Evolutionary conservation across 768 basidiomycete genomes (phyloP).

Genomic region (Russula earlei): DNA sequence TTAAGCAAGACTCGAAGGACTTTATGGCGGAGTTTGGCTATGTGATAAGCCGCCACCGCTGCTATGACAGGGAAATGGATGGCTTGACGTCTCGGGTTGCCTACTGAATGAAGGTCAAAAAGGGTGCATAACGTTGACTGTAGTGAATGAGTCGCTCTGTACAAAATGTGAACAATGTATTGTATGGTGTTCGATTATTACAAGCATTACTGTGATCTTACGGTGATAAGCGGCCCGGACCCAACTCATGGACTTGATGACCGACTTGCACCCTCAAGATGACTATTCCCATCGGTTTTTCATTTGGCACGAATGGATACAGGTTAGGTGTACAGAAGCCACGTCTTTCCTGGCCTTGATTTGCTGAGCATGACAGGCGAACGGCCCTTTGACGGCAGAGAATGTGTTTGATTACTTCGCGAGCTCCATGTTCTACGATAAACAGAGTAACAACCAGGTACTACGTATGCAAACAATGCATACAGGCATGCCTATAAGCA

Average conservation of each 20-base stretch:
- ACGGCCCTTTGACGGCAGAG: slow-evolving; percentile 65
- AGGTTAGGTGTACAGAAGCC: slow-evolving; percentile 34
- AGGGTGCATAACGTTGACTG: too few relatives aligned
- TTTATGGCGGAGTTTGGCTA: slow-evolving; percentile 51
- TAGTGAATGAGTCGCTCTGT: too few relatives aligned
- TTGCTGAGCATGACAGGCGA: slow-evolving; percentile 37
- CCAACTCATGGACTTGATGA: slow-evolving; percentile 36
- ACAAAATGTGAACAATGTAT: too few relatives aligned
- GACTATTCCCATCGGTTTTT: slow-evolving; percentile 79
- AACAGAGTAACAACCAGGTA: slow-evolving; percentile 86
- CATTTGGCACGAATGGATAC: slow-evolving; percentile 88
- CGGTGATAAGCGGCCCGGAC: too few relatives aligned
- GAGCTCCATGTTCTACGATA: slow-evolving; percentile 89
- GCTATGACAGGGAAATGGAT: slow-evolving; percentile 51
- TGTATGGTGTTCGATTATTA: too few relatives aligned
- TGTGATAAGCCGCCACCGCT: slow-evolving; percentile 58
- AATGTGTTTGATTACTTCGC: slow-evolving; percentile 88
- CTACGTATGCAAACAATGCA: slow-evolving; percentile 91
- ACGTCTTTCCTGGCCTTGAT: neutral
- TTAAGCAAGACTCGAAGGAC: slow-evolving; percentile 38
- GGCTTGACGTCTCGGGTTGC: slow-evolving; percentile 47
- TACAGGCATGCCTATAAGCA: slow-evolving; percentile 61
- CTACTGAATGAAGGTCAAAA: slow-evolving; percentile 27
- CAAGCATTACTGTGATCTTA: too few relatives aligned
- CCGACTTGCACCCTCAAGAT: slow-evolving; percentile 68